phyloP scores from a whole-genome alignment of 306 rosid genomes.

The Cucumis hystrix region DNA sequence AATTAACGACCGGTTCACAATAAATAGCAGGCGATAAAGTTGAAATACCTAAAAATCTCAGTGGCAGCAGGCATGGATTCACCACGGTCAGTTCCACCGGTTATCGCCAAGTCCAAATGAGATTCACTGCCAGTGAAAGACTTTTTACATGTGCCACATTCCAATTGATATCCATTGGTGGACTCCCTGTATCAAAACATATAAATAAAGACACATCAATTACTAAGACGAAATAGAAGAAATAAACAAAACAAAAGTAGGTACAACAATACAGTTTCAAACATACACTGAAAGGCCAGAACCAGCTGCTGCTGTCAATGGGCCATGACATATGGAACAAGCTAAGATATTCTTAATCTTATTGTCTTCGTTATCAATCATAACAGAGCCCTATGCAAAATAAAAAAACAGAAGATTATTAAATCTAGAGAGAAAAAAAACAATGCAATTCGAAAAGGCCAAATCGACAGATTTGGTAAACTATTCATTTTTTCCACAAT shows the following conservation, averaged over 20 bases:
- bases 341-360: constrained; percentile 37
- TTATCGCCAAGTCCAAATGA: constrained; percentile 50
- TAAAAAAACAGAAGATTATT: not conserved
- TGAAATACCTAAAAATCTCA: constrained; percentile 63
- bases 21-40: not conserved
- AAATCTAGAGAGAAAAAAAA: not conserved
- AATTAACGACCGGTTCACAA: not conserved
- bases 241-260: not conserved
- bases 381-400: constrained; percentile 23
- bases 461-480: not conserved
- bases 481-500: not conserved
- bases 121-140: constrained; percentile 47
- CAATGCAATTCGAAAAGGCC: not conserved
- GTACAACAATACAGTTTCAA: not conserved
- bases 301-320: constrained; percentile 22
- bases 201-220: constrained; percentile 7
- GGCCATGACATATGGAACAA: constrained; percentile 66
- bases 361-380: constrained; percentile 28
- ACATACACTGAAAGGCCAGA: constrained; percentile 50
- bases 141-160: constrained; percentile 70
- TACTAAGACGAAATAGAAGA: not conserved
- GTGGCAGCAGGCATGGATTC: constrained; percentile 64
- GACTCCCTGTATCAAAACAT: constrained; percentile 37
- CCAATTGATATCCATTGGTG: constrained; percentile 36
- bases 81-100: constrained; percentile 41